These are phyloP conservation scores for Melanopsichium pennsylvanicum DNA, from an alignment of 1,284 basidiomycete genomes.

Conservation along the genomic window DNA sequence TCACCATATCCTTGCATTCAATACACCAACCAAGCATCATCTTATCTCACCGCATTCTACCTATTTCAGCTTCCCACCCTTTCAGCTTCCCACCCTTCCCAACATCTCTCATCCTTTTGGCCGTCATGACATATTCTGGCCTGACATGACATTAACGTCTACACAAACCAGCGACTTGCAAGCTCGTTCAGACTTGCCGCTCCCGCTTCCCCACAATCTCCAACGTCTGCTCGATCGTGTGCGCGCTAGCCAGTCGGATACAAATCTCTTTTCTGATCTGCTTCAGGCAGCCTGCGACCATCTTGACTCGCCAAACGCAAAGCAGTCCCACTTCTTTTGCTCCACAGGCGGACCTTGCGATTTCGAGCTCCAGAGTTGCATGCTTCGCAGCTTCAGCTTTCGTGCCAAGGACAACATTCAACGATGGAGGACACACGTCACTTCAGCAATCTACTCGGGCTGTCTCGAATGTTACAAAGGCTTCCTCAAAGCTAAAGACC, in stretches of 20 bases:
- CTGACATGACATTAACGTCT: conserved; percentile 6
- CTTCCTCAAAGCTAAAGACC: conserved; percentile 39
- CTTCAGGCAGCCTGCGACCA: conserved; percentile 39
- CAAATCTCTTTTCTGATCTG: conserved; percentile 35
- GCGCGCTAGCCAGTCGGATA: conserved; percentile 20
- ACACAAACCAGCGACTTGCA: conserved; percentile 4
- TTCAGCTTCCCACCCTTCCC: neutral
- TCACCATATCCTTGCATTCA: no score
- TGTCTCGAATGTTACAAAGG: conserved; percentile 55
- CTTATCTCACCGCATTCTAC: neutral
- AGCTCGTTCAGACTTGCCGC: conserved; percentile 16
- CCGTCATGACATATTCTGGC: conserved; percentile 5
- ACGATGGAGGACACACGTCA: conserved; percentile 37
- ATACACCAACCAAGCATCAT: neutral
- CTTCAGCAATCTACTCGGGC: conserved; percentile 33
- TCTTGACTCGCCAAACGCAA: conserved; percentile 27
- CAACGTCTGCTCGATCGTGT: conserved; percentile 23
- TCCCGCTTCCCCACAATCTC: conserved; percentile 17
- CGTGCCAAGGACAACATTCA: conserved; percentile 35
- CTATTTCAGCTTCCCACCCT: neutral
- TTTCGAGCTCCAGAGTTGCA: conserved; percentile 52
- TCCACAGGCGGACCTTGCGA: conserved; percentile 34
- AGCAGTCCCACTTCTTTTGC: conserved; percentile 38
- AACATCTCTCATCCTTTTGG: neutral
- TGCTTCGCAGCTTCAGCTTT: conserved; percentile 54